Base-by-base conservation (phyloP, 306 rosid species). In the Cucumis melo region DNA sequence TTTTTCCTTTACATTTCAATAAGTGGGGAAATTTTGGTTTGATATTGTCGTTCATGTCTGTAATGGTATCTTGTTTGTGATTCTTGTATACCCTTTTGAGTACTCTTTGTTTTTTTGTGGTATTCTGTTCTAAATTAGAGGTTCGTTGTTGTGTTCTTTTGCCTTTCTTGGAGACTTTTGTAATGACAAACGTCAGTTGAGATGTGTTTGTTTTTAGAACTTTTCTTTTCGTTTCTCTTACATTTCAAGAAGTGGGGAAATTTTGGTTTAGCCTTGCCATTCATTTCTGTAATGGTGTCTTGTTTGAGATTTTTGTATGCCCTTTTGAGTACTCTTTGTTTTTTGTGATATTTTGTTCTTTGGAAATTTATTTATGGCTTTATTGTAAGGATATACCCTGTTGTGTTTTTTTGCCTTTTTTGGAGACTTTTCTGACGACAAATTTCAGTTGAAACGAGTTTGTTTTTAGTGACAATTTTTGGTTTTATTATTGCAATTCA, bases 401-500 rank as follows among this genome's bases (percentile, higher is more conserved):
- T 12, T 67, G n/a, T 48, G 10, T 71, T 21, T 44, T 44, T 68
- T 51, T 51, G 20, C 10, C 19, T 14, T 72, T 72, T 9, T 63
- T 21, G 53, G 39, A 70, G 75, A 46, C 19, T 46, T 44, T 46
- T 32, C 5, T 32, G 36, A 32, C 36, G 36, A 32, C 36, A 32
- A 32, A 32, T 32, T 32, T 32, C 36, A 32, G 36, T 32, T 3
- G 36, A 32, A 32, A 32, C 36, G 36, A 8, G 14, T 51, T 13
- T 32, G 5, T 50, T 23, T 66, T 58, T 8, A 41, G 39, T 32
- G 19, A 3, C 7, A 81, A 50, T 10, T 27, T 23, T 72, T 78
- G 60, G 67, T 23, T 83, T 83, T 77, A 56, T 48, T 89, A 78
- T 81, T 85, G 76, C 74, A 76, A 82, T 60, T 75, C 56, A 29